phyloP scores from a whole-genome alignment of 306 rosid species.

The Prunus davidiana region DNA sequence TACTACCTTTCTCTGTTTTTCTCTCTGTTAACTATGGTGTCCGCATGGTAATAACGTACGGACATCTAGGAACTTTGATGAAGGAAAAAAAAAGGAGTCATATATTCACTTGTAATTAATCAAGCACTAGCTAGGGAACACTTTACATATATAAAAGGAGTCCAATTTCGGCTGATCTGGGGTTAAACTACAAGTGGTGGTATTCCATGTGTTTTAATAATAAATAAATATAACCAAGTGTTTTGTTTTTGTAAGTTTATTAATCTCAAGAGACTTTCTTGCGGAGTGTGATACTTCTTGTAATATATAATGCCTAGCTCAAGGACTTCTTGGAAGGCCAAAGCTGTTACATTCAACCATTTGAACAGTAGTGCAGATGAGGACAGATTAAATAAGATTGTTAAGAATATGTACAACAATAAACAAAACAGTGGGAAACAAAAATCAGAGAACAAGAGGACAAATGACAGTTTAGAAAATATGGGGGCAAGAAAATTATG shows the following conservation, averaged over 20 bases:
- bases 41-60: accelerated
- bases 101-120: too few species aligned
- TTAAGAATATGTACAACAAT: not conserved
- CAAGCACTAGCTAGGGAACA: too few species aligned
- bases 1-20: accelerated
- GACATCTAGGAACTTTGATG: accelerated
- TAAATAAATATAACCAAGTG: too few species aligned
- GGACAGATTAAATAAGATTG: not conserved
- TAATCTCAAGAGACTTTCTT: too few species aligned
- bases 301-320: not conserved
- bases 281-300: too few species aligned
- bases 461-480: not conserved
- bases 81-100: too few species aligned
- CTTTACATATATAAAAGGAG: too few species aligned
- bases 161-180: too few species aligned
- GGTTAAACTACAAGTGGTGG: too few species aligned
- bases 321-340: not conserved
- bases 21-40: accelerated
- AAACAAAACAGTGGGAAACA: not conserved
- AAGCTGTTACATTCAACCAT: not conserved
- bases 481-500: too few species aligned
- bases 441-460: not conserved
- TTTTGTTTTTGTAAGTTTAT: too few species aligned
- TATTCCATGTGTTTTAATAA: too few species aligned
- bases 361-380: not conserved